Base-by-base conservation (phyloP, 2,329 filamentous ascomycete species). In the Xylariaceae sp. region DNA sequence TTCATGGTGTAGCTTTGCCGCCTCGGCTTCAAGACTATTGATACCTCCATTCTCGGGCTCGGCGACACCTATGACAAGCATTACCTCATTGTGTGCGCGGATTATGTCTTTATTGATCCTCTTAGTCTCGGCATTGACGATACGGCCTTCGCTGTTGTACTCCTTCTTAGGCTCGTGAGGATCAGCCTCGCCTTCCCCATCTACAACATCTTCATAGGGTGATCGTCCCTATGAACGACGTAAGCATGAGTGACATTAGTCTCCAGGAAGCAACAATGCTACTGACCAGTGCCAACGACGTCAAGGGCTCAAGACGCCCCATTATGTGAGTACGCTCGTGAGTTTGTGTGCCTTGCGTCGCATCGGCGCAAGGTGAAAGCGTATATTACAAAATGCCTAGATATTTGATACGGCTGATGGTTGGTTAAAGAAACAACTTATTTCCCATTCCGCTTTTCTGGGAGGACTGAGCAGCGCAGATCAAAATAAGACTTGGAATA, bases 41-140 rank as follows among this genome's bases (percentile, higher is more conserved):
- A 74, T 72, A 18, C 70, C 65, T 3, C 70, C 69, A 44, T 76
- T 78, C 47, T 85, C 82, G 11, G 81, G 79, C 61, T 85, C 82
- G 7, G 82, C 82, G 4, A 85, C 82, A 4, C 82, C 82, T 32
- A 85, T 85, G 8, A 84, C 81, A 15, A 79, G 75, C 82, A 85
- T 85, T 3, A 85, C 82, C 58, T 85, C 82, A 59, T 85, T 85
- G 62, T 85, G 82, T 8, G 82, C 78, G 45, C 82, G 75, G 21
- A 85, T 81, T 26, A 84, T 77, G 53, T 82, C 78, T 42, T 78
- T 76, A 58, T 83, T 84, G 57, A 83, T 77, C 10, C 73, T 72
- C 62, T 78, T 81, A 1, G 81, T 83, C 45, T 78, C 75, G 0
- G 75, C 75, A 59, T 85, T 85, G 43, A 81, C 63, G 3, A 82